A percentile compares a stretch with the other conserved stretches of the same genome.
Conservation (phyloP, 306 rosid genomes). For the Quercus dentata region DNA sequence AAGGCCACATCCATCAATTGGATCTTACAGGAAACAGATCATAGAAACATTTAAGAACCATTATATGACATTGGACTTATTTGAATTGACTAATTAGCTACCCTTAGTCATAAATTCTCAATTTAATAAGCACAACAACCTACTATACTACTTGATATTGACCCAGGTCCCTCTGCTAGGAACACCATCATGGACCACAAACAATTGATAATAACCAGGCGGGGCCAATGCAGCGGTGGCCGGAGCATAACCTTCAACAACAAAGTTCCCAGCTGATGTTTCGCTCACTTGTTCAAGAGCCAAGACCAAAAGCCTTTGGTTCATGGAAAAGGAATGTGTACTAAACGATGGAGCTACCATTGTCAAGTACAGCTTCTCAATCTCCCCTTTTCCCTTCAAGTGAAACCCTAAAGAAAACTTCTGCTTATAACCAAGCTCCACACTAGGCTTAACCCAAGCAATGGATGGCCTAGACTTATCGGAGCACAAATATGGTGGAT, state of each 20-base stretch:
- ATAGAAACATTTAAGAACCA: too few species aligned
- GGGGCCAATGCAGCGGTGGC: slow-evolving; percentile 26
- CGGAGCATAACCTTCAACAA: slow-evolving; percentile 19
- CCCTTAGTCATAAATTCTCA: neutral
- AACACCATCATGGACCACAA: slow-evolving; percentile 28
- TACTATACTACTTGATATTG: neutral
- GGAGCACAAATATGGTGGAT: slow-evolving; percentile 23
- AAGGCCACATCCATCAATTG: too few species aligned
- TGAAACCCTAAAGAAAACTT: slow-evolving; percentile 9
- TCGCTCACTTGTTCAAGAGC: neutral
- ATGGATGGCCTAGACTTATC: slow-evolving; percentile 17
- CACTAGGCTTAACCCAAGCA: slow-evolving; percentile 7
- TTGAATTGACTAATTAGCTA: too few species aligned
- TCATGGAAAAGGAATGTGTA: slow-evolving; percentile 37
- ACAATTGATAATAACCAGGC: slow-evolving; percentile 29
- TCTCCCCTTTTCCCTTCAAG: neutral
- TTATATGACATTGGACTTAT: too few species aligned
- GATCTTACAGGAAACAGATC: too few species aligned
- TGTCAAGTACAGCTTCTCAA: slow-evolving; percentile 4
- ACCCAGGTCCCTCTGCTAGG: slow-evolving; percentile 35
- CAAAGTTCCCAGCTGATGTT: neutral
- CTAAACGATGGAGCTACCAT: slow-evolving; percentile 42
- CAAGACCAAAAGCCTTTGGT: slow-evolving; percentile 33
- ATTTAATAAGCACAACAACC: neutral
- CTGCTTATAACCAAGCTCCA: slow-evolving; percentile 1